Evolutionary conservation across 495 filamentous ascomycete genomes (phyloP).

Genomic region (Neurospora sp.): DNA sequence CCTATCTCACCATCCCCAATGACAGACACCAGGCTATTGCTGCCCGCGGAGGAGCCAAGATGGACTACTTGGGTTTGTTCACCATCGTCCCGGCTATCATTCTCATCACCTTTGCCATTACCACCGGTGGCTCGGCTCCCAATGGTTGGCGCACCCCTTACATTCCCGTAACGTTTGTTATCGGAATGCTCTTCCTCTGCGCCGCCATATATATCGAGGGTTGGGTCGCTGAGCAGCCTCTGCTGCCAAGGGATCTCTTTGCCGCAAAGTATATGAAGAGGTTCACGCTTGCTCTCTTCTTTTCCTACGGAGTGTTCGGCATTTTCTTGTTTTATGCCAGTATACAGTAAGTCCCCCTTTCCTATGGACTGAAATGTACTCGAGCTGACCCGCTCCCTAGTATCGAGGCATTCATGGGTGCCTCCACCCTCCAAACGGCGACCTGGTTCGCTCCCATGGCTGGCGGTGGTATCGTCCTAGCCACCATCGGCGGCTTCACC

Average conservation of each 20-base stretch:
- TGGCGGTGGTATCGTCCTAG: constrained; percentile 62
- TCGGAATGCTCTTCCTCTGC: constrained; percentile 47
- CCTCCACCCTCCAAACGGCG: constrained; percentile 57
- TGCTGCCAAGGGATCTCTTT: constrained; percentile 70
- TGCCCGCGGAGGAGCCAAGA: constrained; percentile 24
- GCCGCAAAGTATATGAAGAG: constrained; percentile 61
- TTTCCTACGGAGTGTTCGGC: constrained; percentile 66
- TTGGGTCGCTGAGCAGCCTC: constrained; percentile 60
- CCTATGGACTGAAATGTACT: background rate
- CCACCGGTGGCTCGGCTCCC: constrained; percentile 59
- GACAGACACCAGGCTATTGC: constrained; percentile 42
- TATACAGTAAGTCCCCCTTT: constrained; percentile 52
- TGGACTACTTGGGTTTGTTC: constrained; percentile 49
- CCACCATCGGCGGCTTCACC: constrained; percentile 61
- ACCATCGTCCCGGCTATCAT: constrained; percentile 58
- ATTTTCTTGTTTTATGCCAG: constrained; percentile 71
- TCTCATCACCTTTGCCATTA: constrained; percentile 70
- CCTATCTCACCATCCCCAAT: constrained; percentile 56
- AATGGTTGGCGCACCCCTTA: constrained; percentile 67
- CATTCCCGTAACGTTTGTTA: constrained; percentile 49
- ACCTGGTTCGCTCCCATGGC: constrained; percentile 76
- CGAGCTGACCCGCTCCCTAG: constrained; percentile 22
- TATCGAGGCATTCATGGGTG: constrained; percentile 56
- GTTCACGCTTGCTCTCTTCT: constrained; percentile 56
- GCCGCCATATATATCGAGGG: constrained; percentile 64